Evolutionary conservation across 31 red algal genomes (phyloP).

Genomic region (Odonthalia washingtoniensis): DNA sequence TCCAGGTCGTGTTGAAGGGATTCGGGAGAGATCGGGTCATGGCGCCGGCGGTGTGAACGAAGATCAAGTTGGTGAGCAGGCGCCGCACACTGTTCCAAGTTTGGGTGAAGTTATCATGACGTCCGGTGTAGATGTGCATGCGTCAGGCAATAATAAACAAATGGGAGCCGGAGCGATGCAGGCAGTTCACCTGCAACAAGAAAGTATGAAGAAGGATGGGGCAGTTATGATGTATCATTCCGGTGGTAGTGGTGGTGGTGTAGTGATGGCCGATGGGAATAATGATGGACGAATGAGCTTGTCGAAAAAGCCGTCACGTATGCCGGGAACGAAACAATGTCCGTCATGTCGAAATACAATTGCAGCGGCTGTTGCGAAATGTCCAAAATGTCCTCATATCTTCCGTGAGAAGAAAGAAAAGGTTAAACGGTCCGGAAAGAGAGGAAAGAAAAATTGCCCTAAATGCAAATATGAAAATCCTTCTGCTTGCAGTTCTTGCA

Average conservation of each 20-base stretch:
- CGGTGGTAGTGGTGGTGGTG: neutral
- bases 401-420: conserved; percentile 83
- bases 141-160: neutral
- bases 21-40: neutral
- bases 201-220: neutral
- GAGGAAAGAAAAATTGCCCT: conserved; percentile 76
- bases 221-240: conserved; percentile 1
- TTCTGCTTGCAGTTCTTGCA: conserved; percentile 70
- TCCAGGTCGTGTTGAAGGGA: no score
- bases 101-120: neutral
- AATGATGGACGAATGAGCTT: neutral
- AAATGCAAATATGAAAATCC: conserved; percentile 75
- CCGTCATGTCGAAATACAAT: conserved; percentile 62
- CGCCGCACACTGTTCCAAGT: neutral
- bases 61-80: neutral
- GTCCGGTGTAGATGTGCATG: neutral
- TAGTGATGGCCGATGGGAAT: neutral
- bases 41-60: neutral
- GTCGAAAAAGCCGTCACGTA: conserved; percentile 44
- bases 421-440: conserved; percentile 70
- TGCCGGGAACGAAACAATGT: conserved; percentile 74
- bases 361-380: conserved; percentile 65
- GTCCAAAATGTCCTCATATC: conserved; percentile 55
- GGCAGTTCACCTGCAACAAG: neutral
- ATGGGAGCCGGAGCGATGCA: neutral